Evolutionary conservation across 2,329 filamentous ascomycete species (phyloP).

Genomic region (Penicillium sclerotiorum): DNA sequence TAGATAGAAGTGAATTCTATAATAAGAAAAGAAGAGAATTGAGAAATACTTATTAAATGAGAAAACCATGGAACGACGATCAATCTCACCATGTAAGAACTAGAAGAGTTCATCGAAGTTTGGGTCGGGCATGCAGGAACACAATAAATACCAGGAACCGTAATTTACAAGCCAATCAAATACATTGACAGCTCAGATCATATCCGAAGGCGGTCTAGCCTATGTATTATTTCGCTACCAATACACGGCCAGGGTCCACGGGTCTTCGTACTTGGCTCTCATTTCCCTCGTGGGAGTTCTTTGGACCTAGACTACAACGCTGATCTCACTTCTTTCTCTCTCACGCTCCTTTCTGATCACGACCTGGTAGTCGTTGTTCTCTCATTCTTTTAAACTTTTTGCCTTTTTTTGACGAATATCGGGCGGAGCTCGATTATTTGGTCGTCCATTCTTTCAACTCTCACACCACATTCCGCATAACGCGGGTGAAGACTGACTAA

Average conservation of each 20-base stretch:
- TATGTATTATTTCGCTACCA: slow-evolving; percentile 6
- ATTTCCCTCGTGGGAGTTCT: background rate
- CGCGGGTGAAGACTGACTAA: slow-evolving; percentile 14
- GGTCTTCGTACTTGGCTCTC: background rate
- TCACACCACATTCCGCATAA: slow-evolving; percentile 25
- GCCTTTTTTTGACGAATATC: slow-evolving; percentile 16
- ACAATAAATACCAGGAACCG: slow-evolving; percentile 20
- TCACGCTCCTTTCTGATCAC: slow-evolving; percentile 12
- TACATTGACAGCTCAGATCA: background rate
- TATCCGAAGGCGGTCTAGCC: background rate
- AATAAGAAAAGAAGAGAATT: no score
- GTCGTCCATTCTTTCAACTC: slow-evolving; percentile 29
- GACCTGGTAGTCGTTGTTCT: slow-evolving; percentile 30
- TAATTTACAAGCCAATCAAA: slow-evolving; percentile 13
- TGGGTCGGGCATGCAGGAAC: no score
- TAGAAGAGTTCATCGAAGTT: no score
- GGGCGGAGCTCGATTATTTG: slow-evolving; percentile 24
- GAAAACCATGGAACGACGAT: no score
- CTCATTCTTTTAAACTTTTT: slow-evolving; percentile 21
- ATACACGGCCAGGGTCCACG: slow-evolving; percentile 8
- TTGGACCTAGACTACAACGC: background rate
- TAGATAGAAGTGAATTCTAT: no score
- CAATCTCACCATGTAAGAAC: no score
- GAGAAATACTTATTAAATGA: no score
- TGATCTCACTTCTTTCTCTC: background rate